phyloP scores from a whole-genome alignment of 768 basidiomycete genomes.

The Paxillus involutus region DNA sequence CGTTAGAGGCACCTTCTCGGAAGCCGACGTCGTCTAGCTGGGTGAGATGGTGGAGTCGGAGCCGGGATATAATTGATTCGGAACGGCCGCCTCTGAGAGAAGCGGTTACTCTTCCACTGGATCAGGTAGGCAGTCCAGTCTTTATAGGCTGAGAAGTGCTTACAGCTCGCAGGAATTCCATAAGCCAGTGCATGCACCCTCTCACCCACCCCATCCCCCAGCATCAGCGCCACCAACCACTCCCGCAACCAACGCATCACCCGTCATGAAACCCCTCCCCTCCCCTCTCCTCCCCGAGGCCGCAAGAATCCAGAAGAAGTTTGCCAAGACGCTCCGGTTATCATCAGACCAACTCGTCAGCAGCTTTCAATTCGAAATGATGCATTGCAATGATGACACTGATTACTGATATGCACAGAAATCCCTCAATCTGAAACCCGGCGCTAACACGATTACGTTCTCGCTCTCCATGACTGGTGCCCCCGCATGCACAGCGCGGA shows the following conservation, averaged over 20 bases:
- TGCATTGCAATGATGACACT: not conserved
- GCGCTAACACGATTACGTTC: constrained; percentile 91
- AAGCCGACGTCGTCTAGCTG: constrained; percentile 65
- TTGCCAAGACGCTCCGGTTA: constrained; percentile 88
- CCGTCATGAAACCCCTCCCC: constrained; percentile 27
- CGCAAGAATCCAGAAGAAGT: constrained; percentile 46
- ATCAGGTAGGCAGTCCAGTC: constrained; percentile 16
- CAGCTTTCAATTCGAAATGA: constrained; percentile 6
- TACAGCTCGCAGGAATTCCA: constrained; percentile 13
- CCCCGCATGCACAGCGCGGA: constrained; percentile 84
- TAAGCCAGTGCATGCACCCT: not conserved
- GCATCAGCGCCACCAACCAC: constrained; percentile 48
- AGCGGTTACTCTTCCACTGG: constrained; percentile 22
- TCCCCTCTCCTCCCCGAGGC: constrained; percentile 5
- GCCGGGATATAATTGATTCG: constrained; percentile 35
- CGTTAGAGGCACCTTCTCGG: constrained; percentile 34
- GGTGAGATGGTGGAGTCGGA: constrained; percentile 84
- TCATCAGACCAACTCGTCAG: constrained; percentile 93
- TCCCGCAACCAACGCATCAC: constrained; percentile 29
- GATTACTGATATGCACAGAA: constrained; percentile 50
- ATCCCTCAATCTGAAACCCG: constrained; percentile 79
- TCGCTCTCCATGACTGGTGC: constrained; percentile 82
- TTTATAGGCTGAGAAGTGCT: not conserved
- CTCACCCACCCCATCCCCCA: constrained; percentile 27
- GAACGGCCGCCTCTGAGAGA: constrained; percentile 25